Evolutionary conservation across 2,329 filamentous ascomycete species (phyloP), one percentile per base, ranked within the genome.

Genomic region (Apiospora arundinis): DNA sequence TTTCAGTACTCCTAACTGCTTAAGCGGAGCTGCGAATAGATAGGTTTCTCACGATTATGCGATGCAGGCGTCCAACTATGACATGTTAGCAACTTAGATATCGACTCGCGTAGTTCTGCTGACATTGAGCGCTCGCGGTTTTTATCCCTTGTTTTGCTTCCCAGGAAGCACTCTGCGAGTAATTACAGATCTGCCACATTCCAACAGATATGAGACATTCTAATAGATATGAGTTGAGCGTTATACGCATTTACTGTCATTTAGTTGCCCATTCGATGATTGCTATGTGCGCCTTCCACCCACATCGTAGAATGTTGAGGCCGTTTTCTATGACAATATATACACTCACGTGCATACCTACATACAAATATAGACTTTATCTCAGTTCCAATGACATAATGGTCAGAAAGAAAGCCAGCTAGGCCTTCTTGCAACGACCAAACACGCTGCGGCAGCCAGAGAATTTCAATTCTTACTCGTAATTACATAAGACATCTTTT

Each of bases 401-500:
- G 32, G 8, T 18, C 14, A 21, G 5, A 40, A 63, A 63, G 9
- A 5, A 9, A 11, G 37, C 11, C 21, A 21, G 1, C 16, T 63
- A 32, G 32, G 56, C 40, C 18, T 37, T 32, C n/a, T 28, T 37
- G 56, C 21, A 63, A 40, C 9, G 18, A 23, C 28, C 18, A 9
- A 63, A 40, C 52, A 9, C 56, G 56, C 56, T 18, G 7, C 6
- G 56, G 9, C 32, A 18, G 21, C 12, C 14, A n/a, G 56, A 63
- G 4, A 63, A 40, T 14, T n/a, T n/a, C 56, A 37, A n/a, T 63
- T 28, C 18, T 28, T 18, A 32, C 44, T 32, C 37, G 25, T 69
- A 23, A 69, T 52, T 25, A 69, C 45, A 69, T 32, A 69, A 48
- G 37, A 42, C 52, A 40, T 32, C 25, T 40, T 42, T 40, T 32